Conservation (phyloP, 2,329 filamentous ascomycete species). For the Sclerotinia nivalis region DNA sequence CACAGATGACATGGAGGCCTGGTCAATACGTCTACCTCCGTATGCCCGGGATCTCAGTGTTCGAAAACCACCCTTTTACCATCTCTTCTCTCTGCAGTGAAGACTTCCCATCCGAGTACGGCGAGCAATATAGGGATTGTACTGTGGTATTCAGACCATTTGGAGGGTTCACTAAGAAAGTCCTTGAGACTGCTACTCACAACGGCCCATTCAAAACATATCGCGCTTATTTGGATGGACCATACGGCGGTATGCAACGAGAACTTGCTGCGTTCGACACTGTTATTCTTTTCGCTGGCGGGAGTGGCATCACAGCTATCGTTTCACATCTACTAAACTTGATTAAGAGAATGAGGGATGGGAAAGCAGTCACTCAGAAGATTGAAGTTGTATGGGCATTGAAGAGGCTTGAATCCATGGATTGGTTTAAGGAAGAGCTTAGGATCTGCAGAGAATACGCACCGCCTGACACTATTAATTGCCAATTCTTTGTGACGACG, state of each 20-base stretch:
- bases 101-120: conserved; percentile 90
- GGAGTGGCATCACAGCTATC: conserved; percentile 90
- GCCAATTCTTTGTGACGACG: conserved; percentile 91
- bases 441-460: conserved; percentile 88
- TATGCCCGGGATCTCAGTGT: conserved; percentile 86
- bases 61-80: conserved; percentile 95
- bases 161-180: conserved; percentile 82
- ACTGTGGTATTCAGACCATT: conserved; percentile 90
- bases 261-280: conserved; percentile 91
- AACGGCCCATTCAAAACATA: conserved; percentile 92
- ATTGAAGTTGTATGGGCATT: conserved; percentile 94
- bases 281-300: conserved; percentile 88
- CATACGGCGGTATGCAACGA: conserved; percentile 91
- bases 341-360: conserved; percentile 95
- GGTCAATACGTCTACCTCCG: conserved; percentile 94
- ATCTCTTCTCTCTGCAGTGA: conserved; percentile 90
- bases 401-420: conserved; percentile 88
- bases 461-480: conserved; percentile 83
- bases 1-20: conserved; percentile 87
- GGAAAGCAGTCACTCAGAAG: conserved; percentile 87
- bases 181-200: conserved; percentile 78
- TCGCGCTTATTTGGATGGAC: conserved; percentile 87
- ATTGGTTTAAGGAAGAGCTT: conserved; percentile 96
- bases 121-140: conserved; percentile 84
- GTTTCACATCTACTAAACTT: conserved; percentile 88